Percentiles rank a stretch among this genome's conserved stretches.
These are phyloP conservation scores for Aspergillus nidulans DNA, from an alignment of 495 filamentous ascomycete genomes.

Conservation along the genomic window DNA sequence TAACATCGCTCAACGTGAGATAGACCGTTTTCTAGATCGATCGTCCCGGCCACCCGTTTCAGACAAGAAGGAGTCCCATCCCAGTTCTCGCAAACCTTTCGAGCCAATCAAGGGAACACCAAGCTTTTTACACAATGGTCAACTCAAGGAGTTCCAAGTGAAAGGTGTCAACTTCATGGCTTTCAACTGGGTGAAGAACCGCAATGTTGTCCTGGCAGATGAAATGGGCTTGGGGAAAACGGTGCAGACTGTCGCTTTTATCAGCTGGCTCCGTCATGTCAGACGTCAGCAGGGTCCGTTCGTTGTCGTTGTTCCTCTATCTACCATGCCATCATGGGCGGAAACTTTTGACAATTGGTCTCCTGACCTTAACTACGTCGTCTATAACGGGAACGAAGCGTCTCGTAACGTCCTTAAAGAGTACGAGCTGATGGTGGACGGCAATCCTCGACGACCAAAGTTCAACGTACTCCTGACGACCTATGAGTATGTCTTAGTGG, in stretches of 20 bases:
- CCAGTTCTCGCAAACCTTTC: conserved; percentile 64
- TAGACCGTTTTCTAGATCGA: conserved; percentile 86
- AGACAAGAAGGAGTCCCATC: conserved; percentile 67
- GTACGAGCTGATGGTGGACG: conserved; percentile 80
- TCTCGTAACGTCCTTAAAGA: conserved; percentile 79
- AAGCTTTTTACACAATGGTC: conserved; percentile 75
- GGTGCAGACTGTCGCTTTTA: conserved; percentile 93
- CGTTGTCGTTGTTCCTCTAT: conserved; percentile 89
- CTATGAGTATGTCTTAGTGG: conserved; percentile 86
- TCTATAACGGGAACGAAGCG: conserved; percentile 84
- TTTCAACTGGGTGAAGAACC: conserved; percentile 85
- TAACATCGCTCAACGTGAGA: conserved; percentile 72
- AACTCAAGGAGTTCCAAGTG: conserved; percentile 90
- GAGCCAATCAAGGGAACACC: conserved; percentile 75
- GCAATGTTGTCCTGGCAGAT: conserved; percentile 94
- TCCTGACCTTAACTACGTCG: conserved; percentile 93
- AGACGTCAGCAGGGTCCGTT: conserved; percentile 89
- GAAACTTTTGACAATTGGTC: conserved; percentile 97
- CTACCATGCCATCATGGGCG: conserved; percentile 95
- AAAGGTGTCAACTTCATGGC: conserved; percentile 91
- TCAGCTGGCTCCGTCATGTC: conserved; percentile 96
- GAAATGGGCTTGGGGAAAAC: conserved; percentile 99
- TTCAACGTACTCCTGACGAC: conserved; percentile 96
- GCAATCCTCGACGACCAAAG: conserved; percentile 76
- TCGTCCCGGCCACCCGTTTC: conserved; percentile 70